Conservation (phyloP, 169 alveolate genomes). For the Eimeria acervulina region DNA sequence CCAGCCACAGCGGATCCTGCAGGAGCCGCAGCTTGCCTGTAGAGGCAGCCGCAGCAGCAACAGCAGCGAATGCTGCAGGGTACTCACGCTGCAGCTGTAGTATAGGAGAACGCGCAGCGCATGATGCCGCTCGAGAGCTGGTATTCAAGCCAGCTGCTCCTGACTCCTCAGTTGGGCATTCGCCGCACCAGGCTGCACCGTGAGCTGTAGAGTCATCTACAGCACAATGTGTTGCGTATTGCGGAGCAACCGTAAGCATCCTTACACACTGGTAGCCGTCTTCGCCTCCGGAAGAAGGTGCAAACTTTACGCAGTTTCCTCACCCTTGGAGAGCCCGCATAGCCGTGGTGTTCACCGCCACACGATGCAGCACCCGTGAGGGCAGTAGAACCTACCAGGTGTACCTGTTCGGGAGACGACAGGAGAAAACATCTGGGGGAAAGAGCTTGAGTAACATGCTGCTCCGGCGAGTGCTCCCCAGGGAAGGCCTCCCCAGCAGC, state of each 20-base stretch:
- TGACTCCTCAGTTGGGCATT: not conserved
- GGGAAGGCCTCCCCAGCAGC: not conserved
- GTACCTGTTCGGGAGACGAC: not conserved
- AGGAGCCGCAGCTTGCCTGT: constrained; percentile 33
- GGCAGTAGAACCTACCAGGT: not conserved
- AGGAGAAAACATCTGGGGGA: not conserved
- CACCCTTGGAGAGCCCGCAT: not conserved
- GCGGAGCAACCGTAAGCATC: not conserved
- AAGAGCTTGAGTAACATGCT: not conserved
- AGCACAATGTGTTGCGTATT: not conserved
- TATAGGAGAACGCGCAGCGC: not conserved
- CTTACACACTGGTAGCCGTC: not conserved
- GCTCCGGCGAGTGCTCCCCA: not conserved
- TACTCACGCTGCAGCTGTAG: not conserved
- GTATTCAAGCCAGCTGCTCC: constrained; percentile 16
- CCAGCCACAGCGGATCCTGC: constrained; percentile 57
- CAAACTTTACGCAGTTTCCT: not conserved
- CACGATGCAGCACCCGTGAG: not conserved
- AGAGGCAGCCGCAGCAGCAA: constrained; percentile 3
- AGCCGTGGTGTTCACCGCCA: not conserved
- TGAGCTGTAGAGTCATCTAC: not conserved
- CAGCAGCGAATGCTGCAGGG: constrained; percentile 25
- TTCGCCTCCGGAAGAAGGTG: not conserved
- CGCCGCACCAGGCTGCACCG: not conserved
- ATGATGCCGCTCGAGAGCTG: not conserved